Evolutionary conservation across 2,329 filamentous ascomycete genomes (phyloP), one percentile per base, ranked within the genome.

Genomic region (Tolypocladium sp.): DNA sequence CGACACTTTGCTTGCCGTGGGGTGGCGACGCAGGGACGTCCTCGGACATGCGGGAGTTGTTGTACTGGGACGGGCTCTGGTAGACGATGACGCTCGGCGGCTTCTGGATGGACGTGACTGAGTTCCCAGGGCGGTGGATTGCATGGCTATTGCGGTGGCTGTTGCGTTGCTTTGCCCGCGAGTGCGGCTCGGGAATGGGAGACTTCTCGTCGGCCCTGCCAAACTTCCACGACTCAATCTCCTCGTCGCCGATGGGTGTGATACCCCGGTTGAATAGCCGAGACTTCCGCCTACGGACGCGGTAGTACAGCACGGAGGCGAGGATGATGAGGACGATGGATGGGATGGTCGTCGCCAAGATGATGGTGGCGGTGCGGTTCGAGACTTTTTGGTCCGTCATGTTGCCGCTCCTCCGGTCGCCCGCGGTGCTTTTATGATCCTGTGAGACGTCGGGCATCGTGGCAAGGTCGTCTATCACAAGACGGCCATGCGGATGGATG

Each of bases 171-270:
- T 15, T 15, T 63, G 51, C 55, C 40, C 46, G 44, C 54, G 37
- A 30, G 30, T 40, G 41, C n/a, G 38, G 25, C 54, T 33, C n/a
- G 30, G 42, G 4, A 13, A 52, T 35, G 10, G 12, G 57, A 15
- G 65, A 64, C 67, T 74, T 71, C 64, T 74, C 68, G 46, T 67
- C 63, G 55, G 56, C 56, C 57, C 63, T 69, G 57, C 72, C 74
- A 35, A 73, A 71, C 66, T 82, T 85, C 85, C 85, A 87, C 4
- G 82, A 84, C 64, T 82, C 82, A 60, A 87, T 87, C 68, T 87
- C 85, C 61, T 86, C 83, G 64, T 87, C 85, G 62, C 82, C 79
- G 60, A 87, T 85, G 15, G 85, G 84, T 0, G 83, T 82, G 52
- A 82, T 82, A 55, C 82, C 82, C 56, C 84, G 75, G 56, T 77